Conservation (phyloP, 2,329 filamentous ascomycete species). For the Claviceps pusilla region DNA sequence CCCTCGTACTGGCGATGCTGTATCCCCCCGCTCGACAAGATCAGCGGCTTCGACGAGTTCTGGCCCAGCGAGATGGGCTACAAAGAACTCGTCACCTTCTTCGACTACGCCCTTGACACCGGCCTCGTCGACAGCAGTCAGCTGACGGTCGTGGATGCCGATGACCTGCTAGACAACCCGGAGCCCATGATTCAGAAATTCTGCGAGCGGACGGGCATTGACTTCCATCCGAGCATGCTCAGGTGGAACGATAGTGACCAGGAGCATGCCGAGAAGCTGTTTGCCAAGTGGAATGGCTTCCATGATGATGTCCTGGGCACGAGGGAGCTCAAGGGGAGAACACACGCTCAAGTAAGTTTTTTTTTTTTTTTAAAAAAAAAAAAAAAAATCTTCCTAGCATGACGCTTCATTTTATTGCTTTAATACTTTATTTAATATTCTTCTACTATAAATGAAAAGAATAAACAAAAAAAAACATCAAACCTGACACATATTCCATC, state of each 20-base stretch:
- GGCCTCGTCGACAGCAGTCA: slow-evolving; percentile 56
- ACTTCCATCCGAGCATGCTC: slow-evolving; percentile 66
- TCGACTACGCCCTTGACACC: slow-evolving; percentile 63
- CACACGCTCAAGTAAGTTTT: slow-evolving; percentile 41
- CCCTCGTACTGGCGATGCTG: slow-evolving; percentile 93
- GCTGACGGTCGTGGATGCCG: slow-evolving; percentile 82
- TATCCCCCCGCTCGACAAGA: slow-evolving; percentile 64
- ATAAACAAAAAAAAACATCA: neutral
- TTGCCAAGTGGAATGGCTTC: slow-evolving; percentile 96
- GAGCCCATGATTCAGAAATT: slow-evolving; percentile 60
- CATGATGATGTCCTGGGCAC: slow-evolving; percentile 89
- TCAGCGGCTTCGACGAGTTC: slow-evolving; percentile 79
- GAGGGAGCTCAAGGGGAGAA: slow-evolving; percentile 56
- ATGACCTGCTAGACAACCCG: slow-evolving; percentile 81
- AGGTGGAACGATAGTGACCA: slow-evolving; percentile 67
- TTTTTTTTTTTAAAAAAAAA: too few species aligned
- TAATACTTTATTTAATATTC: too few species aligned
- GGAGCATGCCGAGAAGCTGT: slow-evolving; percentile 56
- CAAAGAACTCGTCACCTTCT: slow-evolving; percentile 68
- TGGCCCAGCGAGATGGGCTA: slow-evolving; percentile 83
- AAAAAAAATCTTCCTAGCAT: neutral
- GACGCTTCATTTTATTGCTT: too few species aligned
- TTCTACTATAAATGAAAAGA: too few species aligned
- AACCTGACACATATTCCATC: neutral
- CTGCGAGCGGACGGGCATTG: slow-evolving; percentile 66